Evolutionary conservation across 2,329 filamentous ascomycete species (phyloP), one percentile per base, ranked within the genome.

Genomic region (Colletotrichum liaoningense): DNA sequence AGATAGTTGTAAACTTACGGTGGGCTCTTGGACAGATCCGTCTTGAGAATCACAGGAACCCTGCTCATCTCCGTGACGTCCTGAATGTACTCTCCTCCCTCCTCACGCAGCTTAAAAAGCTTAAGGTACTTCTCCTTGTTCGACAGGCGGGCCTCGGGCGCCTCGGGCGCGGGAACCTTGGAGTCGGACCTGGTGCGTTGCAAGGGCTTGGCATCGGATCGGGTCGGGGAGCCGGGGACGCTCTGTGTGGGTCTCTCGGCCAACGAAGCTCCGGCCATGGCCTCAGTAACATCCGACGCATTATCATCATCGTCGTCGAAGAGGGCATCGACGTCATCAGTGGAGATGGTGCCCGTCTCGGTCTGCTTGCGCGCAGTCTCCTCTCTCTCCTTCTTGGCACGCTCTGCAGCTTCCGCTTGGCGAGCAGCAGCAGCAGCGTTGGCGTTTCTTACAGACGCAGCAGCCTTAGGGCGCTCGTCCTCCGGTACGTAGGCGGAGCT

Each of bases 61-160:
- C 96, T 90, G 56, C 95, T 96, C 95, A 99, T 98, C 88, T 99
- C 97, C 71, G 93, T 95, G 77, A 99, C 95, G 83, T 99, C 97
- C 85, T 99, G 97, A 80, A 99, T 98, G 86, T 97, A 97, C 79
- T 98, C 94, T 76, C 96, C 96, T 78, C 94, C 93, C 84, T 97
- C 94, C 83, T 99, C 96, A 65, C 97, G 90, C 77, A 99, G 88
- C 78, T 92, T 92, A 87, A 98, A 98, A 76, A 97, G 87, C 81
- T 93, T 94, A 75, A 98, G 85, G 84, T 98, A 99, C 87, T 97
- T 98, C 87, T 98, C 95, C 89, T 98, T 98, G 86, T 97, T 95
- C 76, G 89, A 94, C 81, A 97, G 85, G 81, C 95, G 95, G 70
- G 91, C 89, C 85, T 97, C 95, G 5, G 93, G 90, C 66, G 91